Evolutionary conservation across 2,329 filamentous ascomycete species (phyloP), one percentile per base, ranked within the genome.

Genomic region (Colletotrichum sp.): DNA sequence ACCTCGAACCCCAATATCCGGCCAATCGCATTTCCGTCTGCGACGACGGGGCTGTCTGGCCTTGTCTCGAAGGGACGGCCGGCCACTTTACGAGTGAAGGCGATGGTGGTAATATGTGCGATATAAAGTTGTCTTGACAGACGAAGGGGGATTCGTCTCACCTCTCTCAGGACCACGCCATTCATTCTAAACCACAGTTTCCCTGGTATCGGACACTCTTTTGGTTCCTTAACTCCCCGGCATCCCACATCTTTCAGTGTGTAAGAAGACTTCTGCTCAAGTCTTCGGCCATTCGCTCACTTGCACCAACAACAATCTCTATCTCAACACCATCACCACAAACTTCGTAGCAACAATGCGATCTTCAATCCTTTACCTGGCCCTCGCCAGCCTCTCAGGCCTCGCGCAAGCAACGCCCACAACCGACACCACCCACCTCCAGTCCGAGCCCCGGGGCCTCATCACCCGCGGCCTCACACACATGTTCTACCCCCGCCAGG

Each of bases 71-170:
- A 10, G 24, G 24, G 34, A n/a, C 38, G 58, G 16, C 43, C 57
- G 65, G 70, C 9, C 18, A 68, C 58, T 65, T 73, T 64, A 16
- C 1, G 28, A 38, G 43, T n/a, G 24, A 73, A 10, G 24, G 30
- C 16, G 15, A 68, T 60, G 28, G 34, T 9, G 12, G n/a, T 32
- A 61, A 24, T 65, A 15, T 7, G 32, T n/a, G 24, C 30, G 70
- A 58, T 74, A 60, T 64, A 74, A 58, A 69, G 58, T 69, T 68
- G 48, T 58, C 38, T 64, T 38, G 64, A 69, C 58, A 69, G 48
- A 65, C 58, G 34, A 38, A 34, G 43, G 43, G 13, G 6, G 2
- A 8, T 26, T 16, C 60, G 72, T 66, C 74, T 76, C 74, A 74
- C 21, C 24, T 65, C 21, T 66, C 48, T 28, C 16, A 15, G 64